Evolutionary conservation across 2,329 filamentous ascomycete genomes (phyloP).

Genomic region (Aspergillus eucalypticola): DNA sequence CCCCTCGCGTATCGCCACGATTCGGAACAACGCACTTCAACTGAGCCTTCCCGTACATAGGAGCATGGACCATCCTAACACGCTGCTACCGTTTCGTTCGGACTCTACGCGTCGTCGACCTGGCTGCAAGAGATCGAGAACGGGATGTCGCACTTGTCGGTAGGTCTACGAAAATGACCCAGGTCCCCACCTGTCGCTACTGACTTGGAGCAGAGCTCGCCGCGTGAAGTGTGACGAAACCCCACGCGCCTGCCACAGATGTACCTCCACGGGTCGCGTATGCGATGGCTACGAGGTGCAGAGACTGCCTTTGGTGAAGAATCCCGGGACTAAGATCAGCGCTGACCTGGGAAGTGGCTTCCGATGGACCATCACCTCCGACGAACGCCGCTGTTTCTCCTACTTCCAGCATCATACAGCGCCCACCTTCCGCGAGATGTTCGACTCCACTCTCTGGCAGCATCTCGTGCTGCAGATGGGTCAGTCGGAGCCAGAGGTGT

Average conservation of each 20-base stretch:
- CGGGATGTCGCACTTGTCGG: not conserved
- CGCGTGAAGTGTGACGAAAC: constrained; percentile 4
- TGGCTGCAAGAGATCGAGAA: not conserved
- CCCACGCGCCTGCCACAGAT: not conserved
- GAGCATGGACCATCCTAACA: too few relatives aligned
- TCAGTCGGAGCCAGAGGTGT: not conserved
- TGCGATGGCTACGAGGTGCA: constrained; percentile 8
- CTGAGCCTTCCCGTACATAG: too few relatives aligned
- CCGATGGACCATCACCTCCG: constrained; percentile 21
- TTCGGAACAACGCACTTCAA: too few relatives aligned
- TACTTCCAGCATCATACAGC: constrained; percentile 7
- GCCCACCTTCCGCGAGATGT: not conserved
- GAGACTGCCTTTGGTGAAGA: not conserved
- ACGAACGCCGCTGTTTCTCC: constrained; percentile 23
- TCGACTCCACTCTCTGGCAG: constrained; percentile 9
- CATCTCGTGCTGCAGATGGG: constrained; percentile 5
- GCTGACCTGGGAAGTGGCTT: not conserved
- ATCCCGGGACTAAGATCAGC: not conserved
- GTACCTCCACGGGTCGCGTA: not conserved
- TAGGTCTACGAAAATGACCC: not conserved
- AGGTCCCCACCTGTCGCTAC: not conserved
- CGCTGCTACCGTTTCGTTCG: too few relatives aligned
- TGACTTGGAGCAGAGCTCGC: not conserved
- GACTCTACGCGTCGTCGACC: not conserved
- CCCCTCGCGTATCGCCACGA: too few relatives aligned